These are phyloP conservation scores for Syncephalastrum sp. DNA, from an alignment of 371 early-diverging fungal genomes.

Conservation along the genomic window DNA sequence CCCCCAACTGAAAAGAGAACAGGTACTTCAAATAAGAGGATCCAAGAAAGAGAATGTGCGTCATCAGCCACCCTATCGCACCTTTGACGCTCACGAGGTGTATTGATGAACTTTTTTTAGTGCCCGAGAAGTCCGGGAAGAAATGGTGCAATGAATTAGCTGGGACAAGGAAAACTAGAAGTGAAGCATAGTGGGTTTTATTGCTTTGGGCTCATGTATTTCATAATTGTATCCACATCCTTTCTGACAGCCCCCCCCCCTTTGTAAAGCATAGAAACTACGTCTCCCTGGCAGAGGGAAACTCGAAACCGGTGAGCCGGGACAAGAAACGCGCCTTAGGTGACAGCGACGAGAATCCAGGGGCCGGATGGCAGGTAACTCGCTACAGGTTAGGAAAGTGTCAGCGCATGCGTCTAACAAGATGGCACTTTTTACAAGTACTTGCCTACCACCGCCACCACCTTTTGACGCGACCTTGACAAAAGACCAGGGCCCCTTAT, in stretches of 20 bases:
- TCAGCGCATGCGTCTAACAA: not conserved
- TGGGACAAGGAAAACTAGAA: not conserved
- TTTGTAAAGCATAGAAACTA: no score
- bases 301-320: not conserved
- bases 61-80: not conserved
- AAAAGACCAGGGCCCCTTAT: not conserved
- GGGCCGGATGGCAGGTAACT: constrained; percentile 32
- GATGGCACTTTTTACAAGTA: constrained; percentile 1
- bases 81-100: no score
- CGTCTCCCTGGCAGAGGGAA: not conserved
- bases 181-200: not conserved
- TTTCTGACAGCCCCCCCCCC: not conserved
- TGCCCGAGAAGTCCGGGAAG: not conserved
- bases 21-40: not conserved
- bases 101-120: no score
- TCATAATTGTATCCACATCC: constrained; percentile 1
- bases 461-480: not conserved
- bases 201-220: not conserved
- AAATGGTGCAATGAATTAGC: not conserved
- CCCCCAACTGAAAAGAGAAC: constrained; percentile 1
- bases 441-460: constrained; percentile 26
- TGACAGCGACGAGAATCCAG: constrained; percentile 1
- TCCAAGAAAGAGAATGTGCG: not conserved
- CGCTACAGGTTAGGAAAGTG: constrained; percentile 14
- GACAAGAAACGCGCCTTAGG: not conserved